Percentiles rank a stretch among this genome's conserved stretches.
phyloP scores from a whole-genome alignment of 768 basidiomycete species.

The Serendipita indica region DNA sequence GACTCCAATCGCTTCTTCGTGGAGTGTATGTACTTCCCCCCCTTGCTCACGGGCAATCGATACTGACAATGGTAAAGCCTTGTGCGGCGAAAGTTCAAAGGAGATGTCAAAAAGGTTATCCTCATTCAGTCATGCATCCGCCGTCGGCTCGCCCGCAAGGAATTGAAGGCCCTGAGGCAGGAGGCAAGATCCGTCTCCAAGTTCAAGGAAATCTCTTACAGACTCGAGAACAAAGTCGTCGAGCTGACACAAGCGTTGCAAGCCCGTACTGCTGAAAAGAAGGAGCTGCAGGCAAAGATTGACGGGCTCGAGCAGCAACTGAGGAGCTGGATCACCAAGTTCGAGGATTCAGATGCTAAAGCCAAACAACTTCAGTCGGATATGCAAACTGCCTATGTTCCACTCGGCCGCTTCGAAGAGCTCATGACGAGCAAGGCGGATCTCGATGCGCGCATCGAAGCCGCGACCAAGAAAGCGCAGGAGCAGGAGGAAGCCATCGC shows the following conservation, averaged over 20 bases:
- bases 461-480: conserved; percentile 49
- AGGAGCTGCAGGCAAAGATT: conserved; percentile 64
- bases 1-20: conserved; percentile 70
- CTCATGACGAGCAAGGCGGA: conserved; percentile 62
- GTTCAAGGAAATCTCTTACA: conserved; percentile 97
- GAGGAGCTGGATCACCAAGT: conserved; percentile 66
- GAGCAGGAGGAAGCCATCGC: conserved; percentile 80
- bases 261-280: conserved; percentile 80
- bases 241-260: conserved; percentile 93
- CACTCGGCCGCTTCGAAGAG: conserved; percentile 55
- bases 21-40: conserved; percentile 60
- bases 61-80: conserved; percentile 27
- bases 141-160: conserved; percentile 70
- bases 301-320: conserved; percentile 72
- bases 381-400: conserved; percentile 54
- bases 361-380: conserved; percentile 58
- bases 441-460: conserved; percentile 67
- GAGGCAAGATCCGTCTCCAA: conserved; percentile 96
- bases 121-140: conserved; percentile 87
- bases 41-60: too few relatives aligned
- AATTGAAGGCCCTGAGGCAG: conserved; percentile 66
- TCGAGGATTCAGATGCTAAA: conserved; percentile 72
- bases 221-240: conserved; percentile 96
- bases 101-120: conserved; percentile 57
- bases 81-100: conserved; percentile 36